A percentile compares a stretch with the other conserved stretches of the same genome.
Evolutionary conservation across 2,329 filamentous ascomycete species (phyloP).

Genomic region (Fusarium guadeloupense): DNA sequence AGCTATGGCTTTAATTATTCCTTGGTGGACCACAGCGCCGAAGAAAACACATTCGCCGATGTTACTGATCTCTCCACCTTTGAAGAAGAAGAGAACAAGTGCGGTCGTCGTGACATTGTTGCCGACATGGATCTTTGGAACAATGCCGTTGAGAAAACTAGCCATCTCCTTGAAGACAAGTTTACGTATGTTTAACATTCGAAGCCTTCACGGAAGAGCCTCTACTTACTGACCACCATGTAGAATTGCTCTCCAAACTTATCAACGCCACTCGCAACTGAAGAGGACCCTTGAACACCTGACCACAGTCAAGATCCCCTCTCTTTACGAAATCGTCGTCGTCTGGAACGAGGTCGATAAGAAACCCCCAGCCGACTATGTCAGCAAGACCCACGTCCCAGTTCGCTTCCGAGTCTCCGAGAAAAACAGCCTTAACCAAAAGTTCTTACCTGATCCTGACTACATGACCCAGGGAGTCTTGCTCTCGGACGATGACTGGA

Average conservation of each 20-base stretch:
- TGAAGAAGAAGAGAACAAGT: not conserved
- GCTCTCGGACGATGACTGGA: slow-evolving; percentile 51
- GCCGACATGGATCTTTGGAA: slow-evolving; percentile 9
- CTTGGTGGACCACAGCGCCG: not conserved
- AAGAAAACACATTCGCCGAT: fast-evolving
- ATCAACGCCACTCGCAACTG: slow-evolving; percentile 45
- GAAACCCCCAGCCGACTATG: slow-evolving; percentile 40
- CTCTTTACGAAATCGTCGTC: slow-evolving; percentile 48
- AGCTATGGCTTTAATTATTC: not conserved
- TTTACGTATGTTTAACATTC: slow-evolving; percentile 41
- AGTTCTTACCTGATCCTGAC: slow-evolving; percentile 47
- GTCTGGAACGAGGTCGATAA: slow-evolving; percentile 49
- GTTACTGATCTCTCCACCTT: not conserved
- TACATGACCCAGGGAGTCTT: slow-evolving; percentile 50
- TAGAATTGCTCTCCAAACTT: slow-evolving; percentile 50
- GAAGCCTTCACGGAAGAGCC: not conserved
- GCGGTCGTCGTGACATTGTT: not conserved
- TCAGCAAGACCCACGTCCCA: slow-evolving; percentile 39
- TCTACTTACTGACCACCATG: not conserved
- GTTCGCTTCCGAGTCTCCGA: slow-evolving; percentile 47
- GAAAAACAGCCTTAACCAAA: slow-evolving; percentile 49
- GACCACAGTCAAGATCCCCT: slow-evolving; percentile 44
- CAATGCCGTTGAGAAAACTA: slow-evolving; percentile 29
- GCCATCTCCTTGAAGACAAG: slow-evolving; percentile 40
- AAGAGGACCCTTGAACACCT: slow-evolving; percentile 43